Conservation (phyloP, 495 filamentous ascomycete genomes). For the Chaetomium fimeti region DNA sequence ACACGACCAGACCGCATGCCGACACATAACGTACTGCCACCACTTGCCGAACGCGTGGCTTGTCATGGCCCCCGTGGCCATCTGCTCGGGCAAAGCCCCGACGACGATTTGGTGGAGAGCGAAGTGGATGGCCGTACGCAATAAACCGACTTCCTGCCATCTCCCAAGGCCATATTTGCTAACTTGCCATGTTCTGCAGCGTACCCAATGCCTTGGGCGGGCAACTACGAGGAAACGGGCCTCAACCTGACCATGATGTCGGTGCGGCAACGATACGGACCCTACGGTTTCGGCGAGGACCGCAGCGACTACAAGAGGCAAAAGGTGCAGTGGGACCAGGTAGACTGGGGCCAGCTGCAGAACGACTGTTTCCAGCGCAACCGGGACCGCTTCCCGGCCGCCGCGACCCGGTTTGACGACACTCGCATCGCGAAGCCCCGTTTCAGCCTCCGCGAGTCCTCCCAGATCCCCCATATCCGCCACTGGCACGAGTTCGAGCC, state of each 20-base stretch:
- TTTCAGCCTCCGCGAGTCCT: slow-evolving; percentile 26
- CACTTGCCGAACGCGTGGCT: slow-evolving; percentile 26
- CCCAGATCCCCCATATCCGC: slow-evolving; percentile 29
- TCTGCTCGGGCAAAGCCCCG: slow-evolving; percentile 32
- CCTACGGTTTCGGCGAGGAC: slow-evolving; percentile 37
- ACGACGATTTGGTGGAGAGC: slow-evolving; percentile 32
- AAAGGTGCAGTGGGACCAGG: slow-evolving; percentile 69
- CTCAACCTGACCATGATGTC: slow-evolving; percentile 35
- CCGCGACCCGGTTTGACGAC: slow-evolving; percentile 23
- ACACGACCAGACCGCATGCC: slow-evolving; percentile 29
- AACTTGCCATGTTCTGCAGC: slow-evolving; percentile 24
- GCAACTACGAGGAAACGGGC: slow-evolving; percentile 35
- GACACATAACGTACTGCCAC: slow-evolving; percentile 27
- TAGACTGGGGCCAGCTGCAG: slow-evolving; percentile 77
- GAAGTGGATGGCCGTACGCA: slow-evolving; percentile 31
- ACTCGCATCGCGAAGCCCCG: slow-evolving; percentile 32
- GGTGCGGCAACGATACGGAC: slow-evolving; percentile 32
- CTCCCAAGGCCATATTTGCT: slow-evolving; percentile 12
- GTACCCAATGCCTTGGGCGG: slow-evolving; percentile 34
- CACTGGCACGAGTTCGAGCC: slow-evolving; percentile 36
- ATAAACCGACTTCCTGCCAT: not conserved
- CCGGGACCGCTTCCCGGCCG: slow-evolving; percentile 54
- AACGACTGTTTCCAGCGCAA: slow-evolving; percentile 67
- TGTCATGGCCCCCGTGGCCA: slow-evolving; percentile 35
- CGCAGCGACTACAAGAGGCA: slow-evolving; percentile 27